These are phyloP conservation scores for Rhodotorula toruloides DNA, from an alignment of 768 basidiomycete genomes.

Conservation along the genomic window DNA sequence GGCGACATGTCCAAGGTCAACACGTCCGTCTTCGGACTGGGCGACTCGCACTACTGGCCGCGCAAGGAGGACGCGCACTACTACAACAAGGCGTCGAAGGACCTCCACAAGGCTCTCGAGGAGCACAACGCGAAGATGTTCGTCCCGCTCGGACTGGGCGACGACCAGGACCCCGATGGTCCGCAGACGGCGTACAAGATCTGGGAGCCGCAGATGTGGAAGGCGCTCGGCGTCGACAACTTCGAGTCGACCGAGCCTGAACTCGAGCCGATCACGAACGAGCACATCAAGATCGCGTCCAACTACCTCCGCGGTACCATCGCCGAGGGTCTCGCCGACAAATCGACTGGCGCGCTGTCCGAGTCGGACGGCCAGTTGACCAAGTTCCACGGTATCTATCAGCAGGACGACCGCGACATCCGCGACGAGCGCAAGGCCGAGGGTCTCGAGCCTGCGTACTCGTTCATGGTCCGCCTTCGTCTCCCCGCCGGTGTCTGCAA, in stretches of 20 bases:
- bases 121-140: slow-evolving; percentile 74
- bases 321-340: slow-evolving; percentile 79
- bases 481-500: slow-evolving; percentile 93
- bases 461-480: slow-evolving; percentile 97
- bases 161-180: slow-evolving; percentile 97
- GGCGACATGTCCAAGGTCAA: slow-evolving; percentile 58
- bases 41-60: slow-evolving; percentile 99
- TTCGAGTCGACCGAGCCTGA: slow-evolving; percentile 86
- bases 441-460: slow-evolving; percentile 89
- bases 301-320: slow-evolving; percentile 93
- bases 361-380: slow-evolving; percentile 87
- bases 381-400: slow-evolving; percentile 95
- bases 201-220: slow-evolving; percentile 94
- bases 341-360: slow-evolving; percentile 81
- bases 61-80: slow-evolving; percentile 93
- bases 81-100: slow-evolving; percentile 94
- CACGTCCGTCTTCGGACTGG: slow-evolving; percentile 84
- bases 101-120: slow-evolving; percentile 73
- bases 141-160: slow-evolving; percentile 71
- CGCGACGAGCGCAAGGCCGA: slow-evolving; percentile 89
- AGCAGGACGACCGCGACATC: slow-evolving; percentile 97
- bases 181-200: slow-evolving; percentile 89
- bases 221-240: slow-evolving; percentile 82
- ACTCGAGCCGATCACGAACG: slow-evolving; percentile 95
- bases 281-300: slow-evolving; percentile 97